phyloP scores from a whole-genome alignment of 352 stramenopile species.

The Aphanomyces astaci region DNA sequence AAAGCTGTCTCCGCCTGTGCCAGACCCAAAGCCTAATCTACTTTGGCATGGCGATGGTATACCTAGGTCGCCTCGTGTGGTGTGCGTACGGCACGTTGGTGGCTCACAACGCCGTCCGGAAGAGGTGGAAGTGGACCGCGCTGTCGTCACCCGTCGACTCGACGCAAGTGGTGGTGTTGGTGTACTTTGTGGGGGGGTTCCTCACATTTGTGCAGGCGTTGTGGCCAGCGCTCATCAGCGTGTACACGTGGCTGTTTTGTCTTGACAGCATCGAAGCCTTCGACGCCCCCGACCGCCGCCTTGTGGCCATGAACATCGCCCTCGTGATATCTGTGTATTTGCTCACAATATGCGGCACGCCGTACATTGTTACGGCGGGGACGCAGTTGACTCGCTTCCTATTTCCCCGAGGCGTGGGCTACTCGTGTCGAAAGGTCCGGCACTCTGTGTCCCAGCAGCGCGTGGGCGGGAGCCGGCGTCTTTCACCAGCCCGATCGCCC shows the following conservation, averaged over 20 bases:
- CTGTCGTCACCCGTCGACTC: not conserved
- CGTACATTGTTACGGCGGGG: not conserved
- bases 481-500: not conserved
- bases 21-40: not conserved
- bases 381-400: not conserved
- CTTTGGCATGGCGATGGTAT: not conserved
- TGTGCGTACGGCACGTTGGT: conserved; percentile 12
- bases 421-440: not conserved
- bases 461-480: not conserved
- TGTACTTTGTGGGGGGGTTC: not conserved
- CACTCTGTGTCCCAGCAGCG: not conserved
- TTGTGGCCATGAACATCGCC: not conserved
- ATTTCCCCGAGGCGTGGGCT: not conserved
- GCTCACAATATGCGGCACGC: not conserved
- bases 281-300: not conserved
- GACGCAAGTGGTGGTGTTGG: not conserved
- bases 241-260: not conserved
- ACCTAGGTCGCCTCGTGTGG: conserved; percentile 6
- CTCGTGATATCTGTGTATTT: not conserved
- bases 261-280: not conserved
- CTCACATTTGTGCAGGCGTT: not conserved
- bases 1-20: conserved; percentile 6
- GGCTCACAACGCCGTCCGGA: not conserved
- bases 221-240: not conserved
- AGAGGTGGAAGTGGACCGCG: not conserved